Evolutionary conservation across 805 yeast genomes (phyloP).

Genomic region (Metschnikowia kofuensis): DNA sequence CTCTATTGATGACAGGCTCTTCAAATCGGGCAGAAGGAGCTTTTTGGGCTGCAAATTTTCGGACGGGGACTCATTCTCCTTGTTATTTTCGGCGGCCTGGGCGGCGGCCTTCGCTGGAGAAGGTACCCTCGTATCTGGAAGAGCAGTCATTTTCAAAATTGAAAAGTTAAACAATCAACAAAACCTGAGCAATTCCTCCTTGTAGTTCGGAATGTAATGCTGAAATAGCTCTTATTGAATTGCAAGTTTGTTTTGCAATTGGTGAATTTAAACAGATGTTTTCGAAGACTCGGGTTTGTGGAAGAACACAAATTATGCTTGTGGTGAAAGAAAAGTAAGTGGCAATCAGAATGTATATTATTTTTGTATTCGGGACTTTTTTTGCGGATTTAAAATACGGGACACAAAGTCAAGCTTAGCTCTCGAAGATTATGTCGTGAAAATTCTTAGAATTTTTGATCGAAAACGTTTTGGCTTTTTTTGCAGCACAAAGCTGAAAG

Average conservation of each 20-base stretch:
- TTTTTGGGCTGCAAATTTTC: not conserved
- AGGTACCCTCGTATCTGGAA: not conserved
- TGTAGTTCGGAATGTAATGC: not conserved
- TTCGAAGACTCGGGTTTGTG: not conserved
- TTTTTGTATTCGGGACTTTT: too few relatives aligned
- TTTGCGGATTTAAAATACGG: not conserved
- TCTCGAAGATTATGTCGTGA: not conserved
- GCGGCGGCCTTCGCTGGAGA: conserved; percentile 2
- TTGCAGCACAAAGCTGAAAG: not conserved
- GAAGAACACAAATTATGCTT: not conserved
- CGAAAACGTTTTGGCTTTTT: too few relatives aligned
- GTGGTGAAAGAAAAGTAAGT: not conserved
- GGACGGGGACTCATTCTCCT: conserved; percentile 8
- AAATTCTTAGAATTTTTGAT: too few relatives aligned
- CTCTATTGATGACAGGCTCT: not conserved
- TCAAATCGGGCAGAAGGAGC: not conserved
- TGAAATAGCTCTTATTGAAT: not conserved
- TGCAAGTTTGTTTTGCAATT: not conserved
- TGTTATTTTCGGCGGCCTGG: conserved; percentile 5
- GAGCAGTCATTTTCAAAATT: not conserved
- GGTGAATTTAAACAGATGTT: not conserved
- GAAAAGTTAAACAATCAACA: not conserved
- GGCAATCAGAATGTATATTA: too few relatives aligned
- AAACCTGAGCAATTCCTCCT: not conserved
- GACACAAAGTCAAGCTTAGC: not conserved